A percentile compares a stretch with the other conserved stretches of the same genome.
Conservation (phyloP, 192 early-diverging fungal genomes). For the Haplosporangium gracile region DNA sequence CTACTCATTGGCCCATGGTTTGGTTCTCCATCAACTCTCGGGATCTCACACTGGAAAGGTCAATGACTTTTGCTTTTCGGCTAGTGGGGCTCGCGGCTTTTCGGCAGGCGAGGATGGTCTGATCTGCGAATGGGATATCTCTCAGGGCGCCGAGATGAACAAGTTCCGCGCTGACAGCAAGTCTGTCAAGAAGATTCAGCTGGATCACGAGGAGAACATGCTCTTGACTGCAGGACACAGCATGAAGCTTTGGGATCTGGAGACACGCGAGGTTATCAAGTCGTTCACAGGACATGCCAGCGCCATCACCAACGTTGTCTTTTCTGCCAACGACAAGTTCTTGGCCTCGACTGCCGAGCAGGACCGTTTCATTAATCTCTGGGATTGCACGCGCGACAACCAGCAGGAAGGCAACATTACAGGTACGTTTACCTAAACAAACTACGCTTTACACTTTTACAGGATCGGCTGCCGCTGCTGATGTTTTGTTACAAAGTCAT, state of each 20-base stretch:
- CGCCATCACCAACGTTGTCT: constrained; percentile 61
- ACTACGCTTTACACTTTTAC: background rate
- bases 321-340: constrained; percentile 63
- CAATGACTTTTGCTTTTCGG: constrained; percentile 64
- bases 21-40: constrained; percentile 55
- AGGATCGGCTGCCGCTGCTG: background rate
- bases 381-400: constrained; percentile 60
- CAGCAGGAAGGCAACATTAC: constrained; percentile 58
- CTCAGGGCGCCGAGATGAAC: constrained; percentile 60
- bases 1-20: constrained; percentile 65
- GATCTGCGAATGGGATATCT: constrained; percentile 69
- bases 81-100: constrained; percentile 60
- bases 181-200: constrained; percentile 58
- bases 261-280: constrained; percentile 59
- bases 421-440: constrained; percentile 19
- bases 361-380: constrained; percentile 69
- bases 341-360: constrained; percentile 62
- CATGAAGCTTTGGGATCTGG: constrained; percentile 68
- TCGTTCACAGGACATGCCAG: constrained; percentile 69
- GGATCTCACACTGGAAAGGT: constrained; percentile 63
- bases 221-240: constrained; percentile 66
- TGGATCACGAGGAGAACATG: constrained; percentile 66
- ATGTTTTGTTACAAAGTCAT: background rate
- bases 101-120: constrained; percentile 63
- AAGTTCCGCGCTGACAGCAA: constrained; percentile 68